phyloP scores from a whole-genome alignment of 495 filamentous ascomycete genomes.

The Penicillium manginii region DNA sequence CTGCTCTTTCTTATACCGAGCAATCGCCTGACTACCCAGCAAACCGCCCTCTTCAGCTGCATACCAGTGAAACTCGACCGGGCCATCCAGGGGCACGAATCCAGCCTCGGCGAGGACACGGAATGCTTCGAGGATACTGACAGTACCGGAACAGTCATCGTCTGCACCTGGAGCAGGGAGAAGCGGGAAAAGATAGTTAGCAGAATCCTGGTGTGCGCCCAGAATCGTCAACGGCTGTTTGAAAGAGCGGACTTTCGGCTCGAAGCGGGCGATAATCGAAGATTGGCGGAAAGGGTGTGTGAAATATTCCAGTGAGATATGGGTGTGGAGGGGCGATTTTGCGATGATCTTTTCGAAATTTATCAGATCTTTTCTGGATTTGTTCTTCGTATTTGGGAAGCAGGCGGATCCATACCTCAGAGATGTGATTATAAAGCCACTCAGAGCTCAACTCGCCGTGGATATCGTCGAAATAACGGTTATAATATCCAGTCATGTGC shows the following conservation, averaged over 20 bases:
- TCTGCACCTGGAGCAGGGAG: constrained; percentile 19
- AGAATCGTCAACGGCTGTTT: constrained; percentile 17
- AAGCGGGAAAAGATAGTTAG: constrained; percentile 22
- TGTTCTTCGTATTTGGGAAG: no score
- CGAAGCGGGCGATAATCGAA: constrained; percentile 19
- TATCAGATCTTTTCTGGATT: no score
- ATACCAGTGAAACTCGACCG: constrained; percentile 23
- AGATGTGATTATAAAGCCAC: constrained; percentile 20
- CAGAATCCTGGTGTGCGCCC: constrained; percentile 18
- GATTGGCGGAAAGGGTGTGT: constrained; percentile 20
- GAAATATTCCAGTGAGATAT: constrained; percentile 22
- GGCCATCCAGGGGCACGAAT: constrained; percentile 12
- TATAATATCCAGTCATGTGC: constrained; percentile 20
- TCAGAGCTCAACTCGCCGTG: constrained; percentile 15
- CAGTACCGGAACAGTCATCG: constrained; percentile 20
- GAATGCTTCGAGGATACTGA: constrained; percentile 20
- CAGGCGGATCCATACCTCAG: constrained; percentile 13
- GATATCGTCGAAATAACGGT: constrained; percentile 15
- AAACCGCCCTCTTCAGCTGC: constrained; percentile 21
- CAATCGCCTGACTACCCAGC: constrained; percentile 17
- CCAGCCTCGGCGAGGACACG: constrained; percentile 16
- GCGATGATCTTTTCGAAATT: constrained; percentile 15
- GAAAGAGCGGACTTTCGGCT: constrained; percentile 20
- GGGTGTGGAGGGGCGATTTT: constrained; percentile 12
- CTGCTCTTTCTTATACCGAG: constrained; percentile 18